Percentiles rank a stretch among this genome's conserved stretches.
Evolutionary conservation across 306 rosid genomes (phyloP).

Genomic region (Herpetospermum pedunculosum): DNA sequence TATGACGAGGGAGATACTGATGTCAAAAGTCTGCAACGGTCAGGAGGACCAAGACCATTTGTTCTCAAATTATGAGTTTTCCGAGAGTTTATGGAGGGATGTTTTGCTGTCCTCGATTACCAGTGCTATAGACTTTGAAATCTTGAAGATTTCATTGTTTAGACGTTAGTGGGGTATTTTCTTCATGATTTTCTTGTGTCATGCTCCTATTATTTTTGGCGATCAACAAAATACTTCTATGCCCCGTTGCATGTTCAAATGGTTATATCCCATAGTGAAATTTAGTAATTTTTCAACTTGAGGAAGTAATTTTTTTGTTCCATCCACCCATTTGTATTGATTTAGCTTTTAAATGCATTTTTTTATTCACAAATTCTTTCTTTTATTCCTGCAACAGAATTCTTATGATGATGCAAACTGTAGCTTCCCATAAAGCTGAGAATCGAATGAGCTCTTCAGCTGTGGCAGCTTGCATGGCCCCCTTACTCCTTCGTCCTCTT

Average conservation of each 20-base stretch:
- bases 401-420: constrained; percentile 78
- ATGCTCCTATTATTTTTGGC: background rate
- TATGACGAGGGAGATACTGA: background rate
- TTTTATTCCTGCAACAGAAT: constrained; percentile 35
- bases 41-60: background rate
- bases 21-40: background rate
- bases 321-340: background rate
- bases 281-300: background rate
- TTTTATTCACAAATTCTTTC: constrained; percentile 7
- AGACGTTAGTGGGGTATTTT: background rate
- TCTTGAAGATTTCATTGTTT: background rate
- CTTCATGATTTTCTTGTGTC: background rate
- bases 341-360: background rate
- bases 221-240: background rate
- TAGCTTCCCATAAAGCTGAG: constrained; percentile 61
- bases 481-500: constrained; percentile 90
- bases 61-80: background rate
- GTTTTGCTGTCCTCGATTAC: background rate
- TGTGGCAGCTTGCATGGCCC: constrained; percentile 99
- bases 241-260: background rate
- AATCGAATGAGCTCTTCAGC: constrained; percentile 95
- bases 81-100: background rate
- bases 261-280: background rate
- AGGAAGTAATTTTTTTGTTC: background rate
- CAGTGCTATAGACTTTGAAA: background rate